Evolutionary conservation across 768 basidiomycete genomes (phyloP), one percentile per base, ranked within the genome.

Genomic region (Hericium rajendrae): DNA sequence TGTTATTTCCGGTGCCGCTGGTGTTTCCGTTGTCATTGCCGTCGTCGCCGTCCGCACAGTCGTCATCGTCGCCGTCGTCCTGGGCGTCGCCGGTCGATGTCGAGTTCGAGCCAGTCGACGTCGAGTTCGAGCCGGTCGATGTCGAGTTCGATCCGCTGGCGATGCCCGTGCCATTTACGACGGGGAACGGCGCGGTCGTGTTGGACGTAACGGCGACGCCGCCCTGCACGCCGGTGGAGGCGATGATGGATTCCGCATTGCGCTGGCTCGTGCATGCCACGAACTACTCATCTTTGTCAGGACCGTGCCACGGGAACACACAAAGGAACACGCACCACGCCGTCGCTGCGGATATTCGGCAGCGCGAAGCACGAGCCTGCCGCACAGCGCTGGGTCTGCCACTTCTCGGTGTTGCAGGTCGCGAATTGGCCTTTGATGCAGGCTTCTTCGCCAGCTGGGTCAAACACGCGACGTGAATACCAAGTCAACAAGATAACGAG

Each of bases 191-290:
- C 6, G 43, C 62, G 3, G 62, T 57, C 20, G 57, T 49, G 28
- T 58, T 57, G 9, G 58, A 64, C 10, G 69, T 61, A 37, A 70
- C 69, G 11, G 69, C 66, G 15, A 78, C 65, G 5, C 74, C 76
- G 10, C 76, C 77, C 15, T 67, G 67, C 2, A 73, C 77, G 13
- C 82, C 82, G 32, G 76, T 71, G 2, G 78, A 72, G 10, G 71
- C 56, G 58, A 85, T 78, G 9, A 77, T 62, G 1, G 76, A 70
- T 4, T 72, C 60, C 0, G 79, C 83, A 26, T 72, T 76, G n/a
- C 67, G 68, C 59, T 75, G 66, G 60, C 76, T 80, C 3, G 81
- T 80, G 68, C 83, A 86, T 1, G 72, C 68, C n/a, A 84, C 58
- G 37, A 67, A 66, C 81, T 83, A 1, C 0, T 39, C 12, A 48